Conservation (phyloP, 2,329 filamentous ascomycete species). For the Xylariales sp. region DNA sequence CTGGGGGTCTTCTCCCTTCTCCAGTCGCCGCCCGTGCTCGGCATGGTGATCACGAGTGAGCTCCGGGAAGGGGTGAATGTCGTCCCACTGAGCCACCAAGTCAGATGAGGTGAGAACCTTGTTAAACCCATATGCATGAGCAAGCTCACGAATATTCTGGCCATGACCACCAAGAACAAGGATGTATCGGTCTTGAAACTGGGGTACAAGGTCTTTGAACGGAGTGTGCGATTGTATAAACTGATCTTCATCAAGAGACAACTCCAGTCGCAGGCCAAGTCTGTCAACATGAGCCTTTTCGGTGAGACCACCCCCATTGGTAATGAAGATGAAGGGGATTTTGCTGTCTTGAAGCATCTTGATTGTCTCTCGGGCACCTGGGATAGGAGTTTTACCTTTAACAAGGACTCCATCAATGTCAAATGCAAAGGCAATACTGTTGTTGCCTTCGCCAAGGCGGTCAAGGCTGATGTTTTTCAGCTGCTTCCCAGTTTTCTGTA, state of each 20-base stretch:
- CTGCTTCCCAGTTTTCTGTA: too few relatives aligned
- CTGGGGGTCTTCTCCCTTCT: slow-evolving; percentile 20
- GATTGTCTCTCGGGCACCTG: slow-evolving; percentile 57
- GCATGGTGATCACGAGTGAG: slow-evolving; percentile 26
- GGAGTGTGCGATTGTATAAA: slow-evolving; percentile 75
- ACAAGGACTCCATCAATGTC: slow-evolving; percentile 60
- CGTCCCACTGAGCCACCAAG: slow-evolving; percentile 15
- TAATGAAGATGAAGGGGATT: slow-evolving; percentile 70
- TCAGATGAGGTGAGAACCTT: slow-evolving; percentile 33
- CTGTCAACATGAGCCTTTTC: slow-evolving; percentile 59
- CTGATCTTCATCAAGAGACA: slow-evolving; percentile 39
- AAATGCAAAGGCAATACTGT: slow-evolving; percentile 24
- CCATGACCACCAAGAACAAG: slow-evolving; percentile 48
- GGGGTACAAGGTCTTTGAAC: slow-evolving; percentile 51
- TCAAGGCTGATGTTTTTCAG: too few relatives aligned
- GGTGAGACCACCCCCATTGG: slow-evolving; percentile 68
- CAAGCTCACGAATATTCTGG: slow-evolving; percentile 22
- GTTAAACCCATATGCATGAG: slow-evolving; percentile 27
- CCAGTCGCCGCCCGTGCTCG: slow-evolving; percentile 28
- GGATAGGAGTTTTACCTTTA: slow-evolving; percentile 57
- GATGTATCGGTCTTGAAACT: slow-evolving; percentile 46
- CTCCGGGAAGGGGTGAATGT: slow-evolving; percentile 29
- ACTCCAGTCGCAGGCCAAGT: slow-evolving; percentile 44
- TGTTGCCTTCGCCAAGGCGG: too few relatives aligned
- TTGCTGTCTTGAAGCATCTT: slow-evolving; percentile 51